Conservation (phyloP, 192 early-diverging fungal species). For the Coemansia guatemalensis region DNA sequence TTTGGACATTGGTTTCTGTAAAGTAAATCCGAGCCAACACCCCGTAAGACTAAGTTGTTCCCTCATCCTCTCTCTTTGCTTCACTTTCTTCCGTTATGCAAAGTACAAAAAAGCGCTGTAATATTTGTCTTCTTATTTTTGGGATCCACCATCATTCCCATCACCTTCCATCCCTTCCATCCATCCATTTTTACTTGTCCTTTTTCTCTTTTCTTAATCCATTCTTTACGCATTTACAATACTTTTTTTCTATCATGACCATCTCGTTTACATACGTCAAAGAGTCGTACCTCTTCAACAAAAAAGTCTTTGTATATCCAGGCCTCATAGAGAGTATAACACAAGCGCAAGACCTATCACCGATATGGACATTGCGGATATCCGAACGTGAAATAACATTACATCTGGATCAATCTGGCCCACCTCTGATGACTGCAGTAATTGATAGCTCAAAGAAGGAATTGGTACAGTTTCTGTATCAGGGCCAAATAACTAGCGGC, state of each 20-base stretch:
- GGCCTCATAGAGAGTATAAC: slow-evolving; percentile 27
- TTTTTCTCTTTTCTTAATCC: slow-evolving; percentile 5
- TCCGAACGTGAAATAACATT: slow-evolving; percentile 20
- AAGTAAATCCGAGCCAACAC: too few relatives aligned
- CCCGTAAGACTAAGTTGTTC: too few relatives aligned
- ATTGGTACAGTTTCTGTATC: slow-evolving; percentile 33
- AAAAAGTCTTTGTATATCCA: slow-evolving; percentile 34
- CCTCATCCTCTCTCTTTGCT: too few relatives aligned
- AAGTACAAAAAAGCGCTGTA: too few relatives aligned
- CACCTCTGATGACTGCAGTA: slow-evolving; percentile 18
- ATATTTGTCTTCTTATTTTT: too few relatives aligned
- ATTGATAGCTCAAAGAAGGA: slow-evolving; percentile 28
- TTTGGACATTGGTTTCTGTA: too few relatives aligned
- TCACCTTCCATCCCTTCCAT: too few relatives aligned
- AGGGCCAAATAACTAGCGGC: slow-evolving; percentile 31
- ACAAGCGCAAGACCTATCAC: slow-evolving; percentile 29
- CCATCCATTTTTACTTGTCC: slow-evolving; percentile 3
- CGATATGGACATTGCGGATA: slow-evolving; percentile 36
- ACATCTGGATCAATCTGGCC: slow-evolving; percentile 14
- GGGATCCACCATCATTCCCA: too few relatives aligned
- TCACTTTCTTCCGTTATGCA: too few relatives aligned
- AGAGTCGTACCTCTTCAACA: slow-evolving; percentile 40
- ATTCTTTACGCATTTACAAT: not conserved
- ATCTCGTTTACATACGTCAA: slow-evolving; percentile 47
- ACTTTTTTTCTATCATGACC: slow-evolving; percentile 16